These are phyloP conservation scores for Candida glaebosa DNA, from an alignment of 805 yeast species.

Conservation along the genomic window DNA sequence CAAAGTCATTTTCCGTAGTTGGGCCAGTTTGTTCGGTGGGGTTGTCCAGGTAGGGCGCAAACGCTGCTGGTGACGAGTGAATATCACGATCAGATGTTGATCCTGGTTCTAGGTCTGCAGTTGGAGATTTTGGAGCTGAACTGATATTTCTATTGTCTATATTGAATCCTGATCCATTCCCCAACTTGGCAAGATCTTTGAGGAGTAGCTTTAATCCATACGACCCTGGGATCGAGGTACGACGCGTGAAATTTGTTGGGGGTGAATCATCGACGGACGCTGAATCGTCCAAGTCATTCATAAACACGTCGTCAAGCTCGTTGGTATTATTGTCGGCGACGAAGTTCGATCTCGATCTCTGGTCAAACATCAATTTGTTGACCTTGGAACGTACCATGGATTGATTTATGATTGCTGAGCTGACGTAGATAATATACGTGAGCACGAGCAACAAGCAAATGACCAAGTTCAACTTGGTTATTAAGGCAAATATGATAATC, in stretches of 20 bases:
- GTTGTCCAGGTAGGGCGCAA: background rate
- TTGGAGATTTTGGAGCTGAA: constrained; percentile 1
- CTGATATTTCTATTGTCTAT: background rate
- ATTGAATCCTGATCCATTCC: constrained; percentile 1
- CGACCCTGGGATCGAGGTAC: constrained; percentile 17
- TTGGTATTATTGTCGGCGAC: constrained; percentile 1
- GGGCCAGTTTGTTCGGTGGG: background rate
- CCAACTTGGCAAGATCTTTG: constrained; percentile 27
- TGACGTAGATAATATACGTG: constrained; percentile 58
- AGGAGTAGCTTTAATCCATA: constrained; percentile 32
- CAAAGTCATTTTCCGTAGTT: background rate
- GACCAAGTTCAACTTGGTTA: constrained; percentile 50
- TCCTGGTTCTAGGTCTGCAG: background rate
- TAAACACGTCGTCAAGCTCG: constrained; percentile 16
- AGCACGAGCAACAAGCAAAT: constrained; percentile 58
- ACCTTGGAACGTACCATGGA: constrained; percentile 15
- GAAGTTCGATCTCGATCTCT: constrained; percentile 21
- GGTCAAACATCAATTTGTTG: constrained; percentile 13
- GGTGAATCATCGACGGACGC: constrained; percentile 26
- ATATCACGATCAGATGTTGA: background rate
- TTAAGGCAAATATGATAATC: constrained; percentile 49
- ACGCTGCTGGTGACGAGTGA: background rate
- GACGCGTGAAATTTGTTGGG: constrained; percentile 5
- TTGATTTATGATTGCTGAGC: constrained; percentile 35
- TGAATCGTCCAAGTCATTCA: constrained; percentile 17